These are phyloP conservation scores for Centella asiatica DNA, from an alignment of 129 eudicot species.

Conservation along the genomic window DNA sequence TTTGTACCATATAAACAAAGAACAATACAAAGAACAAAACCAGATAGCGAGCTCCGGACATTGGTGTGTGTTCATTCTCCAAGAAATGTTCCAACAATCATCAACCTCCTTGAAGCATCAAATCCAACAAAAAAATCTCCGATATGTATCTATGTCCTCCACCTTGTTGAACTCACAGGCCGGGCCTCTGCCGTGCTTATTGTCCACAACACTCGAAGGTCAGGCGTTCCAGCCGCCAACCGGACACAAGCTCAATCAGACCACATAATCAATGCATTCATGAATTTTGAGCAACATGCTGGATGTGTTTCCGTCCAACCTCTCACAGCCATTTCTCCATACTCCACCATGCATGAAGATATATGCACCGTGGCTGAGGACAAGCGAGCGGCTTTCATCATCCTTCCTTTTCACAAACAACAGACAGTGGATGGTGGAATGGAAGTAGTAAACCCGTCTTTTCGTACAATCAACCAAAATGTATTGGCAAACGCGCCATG, in stretches of 20 bases:
- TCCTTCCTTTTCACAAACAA: constrained; percentile 83
- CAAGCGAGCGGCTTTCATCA: constrained; percentile 59
- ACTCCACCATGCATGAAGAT: constrained; percentile 87
- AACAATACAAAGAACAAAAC: constrained; percentile 46
- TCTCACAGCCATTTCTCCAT: constrained; percentile 76
- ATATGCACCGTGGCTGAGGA: constrained; percentile 73
- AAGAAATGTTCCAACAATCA: constrained; percentile 67
- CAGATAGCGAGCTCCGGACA: constrained; percentile 45
- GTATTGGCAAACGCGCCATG: constrained; percentile 71
- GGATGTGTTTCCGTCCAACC: constrained; percentile 58
- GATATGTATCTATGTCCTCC: constrained; percentile 50
- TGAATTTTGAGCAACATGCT: constrained; percentile 53
- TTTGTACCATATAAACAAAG: constrained; percentile 49
- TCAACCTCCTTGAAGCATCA: constrained; percentile 75
- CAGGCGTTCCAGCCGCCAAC: constrained; percentile 54
- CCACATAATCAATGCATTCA: constrained; percentile 79
- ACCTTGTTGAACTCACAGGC: constrained; percentile 83
- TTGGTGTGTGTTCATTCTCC: constrained; percentile 76
- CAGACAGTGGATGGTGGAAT: constrained; percentile 87
- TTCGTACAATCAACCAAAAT: constrained; percentile 53
- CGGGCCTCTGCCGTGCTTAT: constrained; percentile 88
- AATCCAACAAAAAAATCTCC: constrained; percentile 62
- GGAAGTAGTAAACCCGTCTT: constrained; percentile 68
- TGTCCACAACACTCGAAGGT: constrained; percentile 53
- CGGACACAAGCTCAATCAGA: constrained; percentile 80